Percentiles rank a stretch among this genome's conserved stretches.
Conservation (phyloP, 2,329 filamentous ascomycete species). For the Hypocreales sp. region DNA sequence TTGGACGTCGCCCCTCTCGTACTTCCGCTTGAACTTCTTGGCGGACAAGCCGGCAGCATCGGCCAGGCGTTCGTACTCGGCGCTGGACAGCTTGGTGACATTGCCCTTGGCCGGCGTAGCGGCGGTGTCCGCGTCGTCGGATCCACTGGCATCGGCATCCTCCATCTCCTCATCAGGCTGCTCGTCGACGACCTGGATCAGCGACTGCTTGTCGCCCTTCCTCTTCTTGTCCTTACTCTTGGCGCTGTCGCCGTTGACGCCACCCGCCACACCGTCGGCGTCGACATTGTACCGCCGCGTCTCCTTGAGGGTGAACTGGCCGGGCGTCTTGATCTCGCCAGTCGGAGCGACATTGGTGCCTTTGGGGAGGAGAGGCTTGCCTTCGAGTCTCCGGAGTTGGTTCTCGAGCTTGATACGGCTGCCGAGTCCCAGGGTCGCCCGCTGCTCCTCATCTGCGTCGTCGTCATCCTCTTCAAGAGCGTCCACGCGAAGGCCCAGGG, state of each 20-base stretch:
- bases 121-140: conserved; percentile 17
- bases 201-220: conserved; percentile 26
- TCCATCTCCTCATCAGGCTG: conserved; percentile 28
- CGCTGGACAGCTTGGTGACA: conserved; percentile 32
- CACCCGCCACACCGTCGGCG: conserved; percentile 65
- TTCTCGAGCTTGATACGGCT: conserved; percentile 62
- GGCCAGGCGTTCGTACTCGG: conserved; percentile 43
- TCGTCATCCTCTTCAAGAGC: conserved; percentile 49
- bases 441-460: conserved; percentile 79
- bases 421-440: conserved; percentile 61
- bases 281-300: conserved; percentile 89
- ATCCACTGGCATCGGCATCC: conserved; percentile 24
- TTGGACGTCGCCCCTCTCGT: conserved; percentile 59
- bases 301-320: conserved; percentile 86
- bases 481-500: conserved; percentile 85
- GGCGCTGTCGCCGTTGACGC: conserved; percentile 26
- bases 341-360: conserved; percentile 62
- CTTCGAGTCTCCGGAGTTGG: conserved; percentile 64
- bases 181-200: conserved; percentile 23
- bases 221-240: conserved; percentile 25
- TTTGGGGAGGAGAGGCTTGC: conserved; percentile 71
- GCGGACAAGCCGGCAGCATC: conserved; percentile 53
- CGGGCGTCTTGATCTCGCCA: conserved; percentile 44
- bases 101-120: conserved; percentile 18
- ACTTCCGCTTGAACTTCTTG: conserved; percentile 66